Evolutionary conservation across 176 grass and related monocot genomes (phyloP), one percentile per base, ranked within the genome.

Genomic region (Guadua angustifolia): DNA sequence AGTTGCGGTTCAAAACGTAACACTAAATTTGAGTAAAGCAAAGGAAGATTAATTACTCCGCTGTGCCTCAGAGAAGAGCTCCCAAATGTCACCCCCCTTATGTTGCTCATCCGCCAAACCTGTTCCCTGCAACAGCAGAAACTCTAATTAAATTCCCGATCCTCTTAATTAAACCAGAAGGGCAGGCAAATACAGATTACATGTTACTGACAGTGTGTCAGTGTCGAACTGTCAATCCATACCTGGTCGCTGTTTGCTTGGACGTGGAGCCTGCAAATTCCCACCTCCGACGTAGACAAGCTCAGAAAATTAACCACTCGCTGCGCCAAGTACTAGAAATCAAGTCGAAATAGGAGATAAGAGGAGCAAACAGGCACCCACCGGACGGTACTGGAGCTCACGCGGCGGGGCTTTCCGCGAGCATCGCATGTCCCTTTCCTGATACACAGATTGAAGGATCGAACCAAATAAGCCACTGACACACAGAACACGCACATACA

Each of bases 51-150:
- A 19, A 64, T 84, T 79, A 73, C 80, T 73, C 47, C 3, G 12
- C 13, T 91, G 86, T 52, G 74, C 82, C 68, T 86, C 40, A 10
- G 26, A 60, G 82, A 88, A 85, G 67, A 85, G 65, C 43, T 86
- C 69, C 42, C 35, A 61, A 17, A 92, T 85, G 52, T 17, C 67
- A 69, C 24, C 79, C 14, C 45, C 45, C 12, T 83, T 39, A 4
- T 29, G 53, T 21, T 77, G 61, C 0, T 55, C 71, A 65, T 46
- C 38, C 29, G 44, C 7, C 40, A 75, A 77, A 69, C 43, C 0
- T 61, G 32, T 43, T 71, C 47, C 78, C 88, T 88, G 74, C 0
- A 77, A 85, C 15, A 50, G 63, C 32, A 81, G 18, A 1, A 33
- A 26, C 6, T 5, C 14, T 10, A 16, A 74, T 43, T 43, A 43